phyloP scores from a whole-genome alignment of 495 filamentous ascomycete species.

The Tuber indicum region DNA sequence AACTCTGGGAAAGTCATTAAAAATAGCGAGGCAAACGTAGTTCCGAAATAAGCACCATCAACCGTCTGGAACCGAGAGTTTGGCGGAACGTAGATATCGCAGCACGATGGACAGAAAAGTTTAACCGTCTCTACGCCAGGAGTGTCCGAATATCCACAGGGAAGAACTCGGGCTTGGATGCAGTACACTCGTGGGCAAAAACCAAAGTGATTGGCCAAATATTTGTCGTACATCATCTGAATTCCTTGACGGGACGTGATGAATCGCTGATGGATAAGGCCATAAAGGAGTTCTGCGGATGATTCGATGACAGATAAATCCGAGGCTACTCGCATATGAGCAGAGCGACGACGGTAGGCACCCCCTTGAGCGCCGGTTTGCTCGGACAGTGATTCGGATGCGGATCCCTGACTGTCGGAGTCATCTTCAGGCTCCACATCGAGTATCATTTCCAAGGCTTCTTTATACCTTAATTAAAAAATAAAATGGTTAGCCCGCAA shows the following conservation, averaged over 20 bases:
- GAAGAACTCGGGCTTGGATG: constrained; percentile 76
- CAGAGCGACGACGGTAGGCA: constrained; percentile 56
- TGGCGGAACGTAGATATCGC: constrained; percentile 94
- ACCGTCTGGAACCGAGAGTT: constrained; percentile 96
- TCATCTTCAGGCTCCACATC: constrained; percentile 92
- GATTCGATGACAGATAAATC: constrained; percentile 93
- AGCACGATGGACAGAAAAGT: constrained; percentile 91
- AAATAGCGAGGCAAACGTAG: constrained; percentile 88
- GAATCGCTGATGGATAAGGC: constrained; percentile 95
- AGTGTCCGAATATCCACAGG: constrained; percentile 85
- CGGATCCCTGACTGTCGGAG: constrained; percentile 57
- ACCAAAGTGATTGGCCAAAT: constrained; percentile 91
- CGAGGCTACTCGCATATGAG: constrained; percentile 79
- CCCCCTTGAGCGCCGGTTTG: constrained; percentile 54
- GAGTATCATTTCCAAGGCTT: constrained; percentile 93
- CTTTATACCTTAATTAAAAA: constrained; percentile 60
- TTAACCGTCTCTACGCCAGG: constrained; percentile 97
- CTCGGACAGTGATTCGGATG: constrained; percentile 45
- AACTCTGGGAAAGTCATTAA: constrained; percentile 97
- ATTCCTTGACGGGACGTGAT: constrained; percentile 97
- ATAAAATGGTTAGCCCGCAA: constrained; percentile 17
- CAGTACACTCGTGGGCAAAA: constrained; percentile 86
- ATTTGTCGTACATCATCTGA: constrained; percentile 98
- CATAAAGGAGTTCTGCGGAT: constrained; percentile 94
- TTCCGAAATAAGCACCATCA: constrained; percentile 97